These are phyloP conservation scores for Brettanomyces sp. DNA, from an alignment of 805 yeast species.

Conservation along the genomic window DNA sequence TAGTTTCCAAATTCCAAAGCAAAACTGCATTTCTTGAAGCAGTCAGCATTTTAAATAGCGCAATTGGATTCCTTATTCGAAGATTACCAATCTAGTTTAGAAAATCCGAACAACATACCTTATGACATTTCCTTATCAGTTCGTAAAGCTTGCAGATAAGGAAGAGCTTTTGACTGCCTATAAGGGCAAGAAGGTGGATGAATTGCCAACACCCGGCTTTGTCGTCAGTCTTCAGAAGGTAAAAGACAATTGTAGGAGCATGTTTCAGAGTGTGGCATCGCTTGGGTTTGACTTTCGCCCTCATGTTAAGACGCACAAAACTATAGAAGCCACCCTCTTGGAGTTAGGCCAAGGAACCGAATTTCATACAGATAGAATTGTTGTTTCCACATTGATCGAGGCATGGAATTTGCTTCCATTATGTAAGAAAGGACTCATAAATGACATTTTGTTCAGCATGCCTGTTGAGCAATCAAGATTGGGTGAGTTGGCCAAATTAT, in stretches of 20 bases:
- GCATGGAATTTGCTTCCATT: slow-evolving; percentile 46
- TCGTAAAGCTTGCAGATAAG: slow-evolving; percentile 18
- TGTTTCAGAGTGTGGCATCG: slow-evolving; percentile 36
- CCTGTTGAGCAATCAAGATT: slow-evolving; percentile 45
- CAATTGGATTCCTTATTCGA: no score
- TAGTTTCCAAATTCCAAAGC: no score
- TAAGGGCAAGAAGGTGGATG: slow-evolving; percentile 34
- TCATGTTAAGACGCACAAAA: slow-evolving; percentile 68
- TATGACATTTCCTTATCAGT: slow-evolving; percentile 12
- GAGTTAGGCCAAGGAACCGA: slow-evolving; percentile 41
- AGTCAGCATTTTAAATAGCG: no score
- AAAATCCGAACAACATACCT: no score
- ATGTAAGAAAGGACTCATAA: slow-evolving; percentile 10
- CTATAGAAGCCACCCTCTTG: slow-evolving; percentile 45
- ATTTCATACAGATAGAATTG: slow-evolving; percentile 36
- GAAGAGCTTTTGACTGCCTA: slow-evolving; percentile 15
- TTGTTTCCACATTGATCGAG: slow-evolving; percentile 64
- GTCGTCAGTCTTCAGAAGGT: slow-evolving; percentile 35
- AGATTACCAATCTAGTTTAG: no score
- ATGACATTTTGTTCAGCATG: slow-evolving; percentile 49
- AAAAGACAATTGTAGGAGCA: slow-evolving; percentile 34
- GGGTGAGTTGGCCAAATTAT: slow-evolving; percentile 36
- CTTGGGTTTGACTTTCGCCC: slow-evolving; percentile 45
- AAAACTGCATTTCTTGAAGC: no score
- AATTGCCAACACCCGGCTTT: slow-evolving; percentile 49